Evolutionary conservation across 345 rosid genomes (phyloP).

Genomic region (Pugionium dolabratum): DNA sequence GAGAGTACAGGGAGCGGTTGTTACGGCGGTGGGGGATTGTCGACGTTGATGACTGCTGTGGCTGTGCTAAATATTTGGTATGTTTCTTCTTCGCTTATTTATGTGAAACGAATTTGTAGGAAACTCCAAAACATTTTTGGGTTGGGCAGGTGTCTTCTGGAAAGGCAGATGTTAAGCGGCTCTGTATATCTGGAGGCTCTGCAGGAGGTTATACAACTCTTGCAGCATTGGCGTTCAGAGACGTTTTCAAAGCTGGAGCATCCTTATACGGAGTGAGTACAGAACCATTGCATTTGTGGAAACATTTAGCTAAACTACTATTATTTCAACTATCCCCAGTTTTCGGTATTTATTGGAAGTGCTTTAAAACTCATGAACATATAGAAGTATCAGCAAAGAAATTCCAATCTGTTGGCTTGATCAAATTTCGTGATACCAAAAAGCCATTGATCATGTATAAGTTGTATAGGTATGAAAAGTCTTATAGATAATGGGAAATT

Average conservation of each 20-base stretch:
- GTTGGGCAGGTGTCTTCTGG: constrained; percentile 68
- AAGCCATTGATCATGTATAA: background rate
- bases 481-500: background rate
- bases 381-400: background rate
- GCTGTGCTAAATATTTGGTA: constrained; percentile 92
- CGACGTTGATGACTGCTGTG: constrained; percentile 94
- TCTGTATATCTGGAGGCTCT: constrained; percentile 97
- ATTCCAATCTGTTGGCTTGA: background rate
- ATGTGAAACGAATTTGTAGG: background rate
- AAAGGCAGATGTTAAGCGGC: constrained; percentile 67
- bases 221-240: constrained; percentile 88
- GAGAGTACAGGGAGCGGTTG: constrained; percentile 91
- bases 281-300: background rate
- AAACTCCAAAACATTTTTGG: constrained; percentile 7
- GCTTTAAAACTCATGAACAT: constrained; percentile 1
- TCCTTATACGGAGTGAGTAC: constrained; percentile 85
- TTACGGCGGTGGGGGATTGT: constrained; percentile 81
- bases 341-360: background rate
- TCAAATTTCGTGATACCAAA: background rate
- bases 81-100: constrained; percentile 8
- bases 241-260: constrained; percentile 90
- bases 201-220: constrained; percentile 97
- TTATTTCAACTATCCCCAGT: background rate
- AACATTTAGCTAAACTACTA: background rate
- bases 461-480: background rate